Conservation (phyloP, 306 rosid genomes). For the Glycine latifolia region DNA sequence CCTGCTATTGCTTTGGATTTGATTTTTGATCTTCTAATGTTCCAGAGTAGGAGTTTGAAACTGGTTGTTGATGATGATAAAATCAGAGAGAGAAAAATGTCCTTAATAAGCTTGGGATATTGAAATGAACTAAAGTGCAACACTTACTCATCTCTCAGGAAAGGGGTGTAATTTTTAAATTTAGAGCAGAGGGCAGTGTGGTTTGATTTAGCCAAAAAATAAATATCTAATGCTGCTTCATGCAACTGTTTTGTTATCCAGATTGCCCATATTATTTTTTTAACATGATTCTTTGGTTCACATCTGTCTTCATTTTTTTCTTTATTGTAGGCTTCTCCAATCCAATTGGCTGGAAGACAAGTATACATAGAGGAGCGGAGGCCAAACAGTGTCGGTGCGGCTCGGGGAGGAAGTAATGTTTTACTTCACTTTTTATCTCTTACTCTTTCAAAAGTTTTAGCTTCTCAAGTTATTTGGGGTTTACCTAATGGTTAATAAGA, state of each 20-base stretch:
- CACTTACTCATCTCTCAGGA: background rate
- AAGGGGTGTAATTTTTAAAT: background rate
- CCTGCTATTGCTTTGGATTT: background rate
- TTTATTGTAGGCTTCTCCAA: constrained; percentile 83
- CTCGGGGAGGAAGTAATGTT: constrained; percentile 91
- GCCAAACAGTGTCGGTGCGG: constrained; percentile 69
- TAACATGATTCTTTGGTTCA: constrained; percentile 1
- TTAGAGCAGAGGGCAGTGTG: background rate
- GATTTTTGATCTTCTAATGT: background rate
- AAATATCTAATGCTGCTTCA: background rate
- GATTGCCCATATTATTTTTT: background rate
- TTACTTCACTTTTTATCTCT: constrained; percentile 22
- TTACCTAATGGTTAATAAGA: constrained; percentile 19
- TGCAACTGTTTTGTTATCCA: constrained; percentile 8
- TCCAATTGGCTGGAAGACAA: constrained; percentile 88
- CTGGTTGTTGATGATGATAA: background rate
- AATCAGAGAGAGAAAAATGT: background rate
- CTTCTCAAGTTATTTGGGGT: background rate
- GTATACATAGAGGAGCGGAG: constrained; percentile 91
- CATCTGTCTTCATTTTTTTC: constrained; percentile 22
- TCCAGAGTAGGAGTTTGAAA: background rate
- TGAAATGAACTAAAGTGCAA: background rate
- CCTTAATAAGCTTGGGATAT: background rate
- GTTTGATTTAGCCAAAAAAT: background rate
- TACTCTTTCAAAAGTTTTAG: constrained; percentile 12